phyloP scores from a whole-genome alignment of 176 grass and related monocot genomes.

The Echinochloa phyllopogon region DNA sequence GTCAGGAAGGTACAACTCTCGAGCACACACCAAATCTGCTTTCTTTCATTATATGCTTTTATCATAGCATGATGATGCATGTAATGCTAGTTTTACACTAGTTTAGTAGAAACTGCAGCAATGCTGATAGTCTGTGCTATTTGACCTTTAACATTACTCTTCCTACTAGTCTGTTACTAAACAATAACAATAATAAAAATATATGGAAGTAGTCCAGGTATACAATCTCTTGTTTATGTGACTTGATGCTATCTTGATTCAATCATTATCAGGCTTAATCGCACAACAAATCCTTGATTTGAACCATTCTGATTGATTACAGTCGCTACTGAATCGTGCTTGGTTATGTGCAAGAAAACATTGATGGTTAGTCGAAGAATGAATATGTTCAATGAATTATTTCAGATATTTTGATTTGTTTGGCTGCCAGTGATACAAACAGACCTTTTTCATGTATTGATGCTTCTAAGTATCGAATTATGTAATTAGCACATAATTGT shows the following conservation, averaged over 20 bases:
- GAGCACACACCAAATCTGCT: background rate
- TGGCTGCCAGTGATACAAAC: background rate
- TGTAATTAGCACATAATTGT: background rate
- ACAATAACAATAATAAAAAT: background rate
- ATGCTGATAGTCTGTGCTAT: constrained; percentile 1
- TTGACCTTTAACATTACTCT: background rate
- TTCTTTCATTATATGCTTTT: constrained; percentile 13
- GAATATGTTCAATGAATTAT: background rate
- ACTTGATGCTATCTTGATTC: background rate
- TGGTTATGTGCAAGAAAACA: background rate
- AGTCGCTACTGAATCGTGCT: background rate
- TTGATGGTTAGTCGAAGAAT: constrained; percentile 2
- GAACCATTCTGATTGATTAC: background rate
- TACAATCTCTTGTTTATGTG: background rate
- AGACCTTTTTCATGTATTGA: background rate
- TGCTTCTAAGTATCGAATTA: background rate
- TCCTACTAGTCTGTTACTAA: background rate
- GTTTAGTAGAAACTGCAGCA: background rate
- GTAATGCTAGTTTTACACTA: background rate
- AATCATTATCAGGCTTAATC: background rate
- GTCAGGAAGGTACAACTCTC: constrained; percentile 62
- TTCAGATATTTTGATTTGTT: background rate
- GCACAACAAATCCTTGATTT: background rate
- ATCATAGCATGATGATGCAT: constrained; percentile 9
- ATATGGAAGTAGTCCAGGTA: background rate